phyloP scores from a whole-genome alignment of 2,329 filamentous ascomycete genomes.

The Bimuria novae-zelandiae region DNA sequence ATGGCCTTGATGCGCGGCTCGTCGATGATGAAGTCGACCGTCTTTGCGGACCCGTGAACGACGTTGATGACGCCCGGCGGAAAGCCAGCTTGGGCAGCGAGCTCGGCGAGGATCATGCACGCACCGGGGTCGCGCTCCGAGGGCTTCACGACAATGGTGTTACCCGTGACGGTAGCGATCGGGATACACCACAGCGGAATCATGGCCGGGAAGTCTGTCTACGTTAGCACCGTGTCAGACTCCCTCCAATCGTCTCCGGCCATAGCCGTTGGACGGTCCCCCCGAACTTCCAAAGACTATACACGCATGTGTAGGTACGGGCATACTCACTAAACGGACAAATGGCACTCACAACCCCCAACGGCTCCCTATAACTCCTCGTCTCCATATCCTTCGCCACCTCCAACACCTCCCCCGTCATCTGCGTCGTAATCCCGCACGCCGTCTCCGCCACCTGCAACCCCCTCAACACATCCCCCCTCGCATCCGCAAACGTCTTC shows the following conservation, averaged over 20 bases:
- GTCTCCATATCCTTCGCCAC: slow-evolving; percentile 92
- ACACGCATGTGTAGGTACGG: too few species aligned
- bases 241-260: too few species aligned
- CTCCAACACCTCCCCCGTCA: slow-evolving; percentile 83
- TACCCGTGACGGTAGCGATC: slow-evolving; percentile 81
- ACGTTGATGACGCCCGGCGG: slow-evolving; percentile 82
- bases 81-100: slow-evolving; percentile 79
- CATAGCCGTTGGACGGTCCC: too few species aligned
- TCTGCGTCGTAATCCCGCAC: slow-evolving; percentile 77
- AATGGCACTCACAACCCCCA: slow-evolving; percentile 81
- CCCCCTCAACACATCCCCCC: slow-evolving; percentile 79
- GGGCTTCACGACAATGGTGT: slow-evolving; percentile 83
- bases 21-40: slow-evolving; percentile 85
- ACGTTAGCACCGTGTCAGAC: slow-evolving; percentile 28
- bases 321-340: slow-evolving; percentile 76
- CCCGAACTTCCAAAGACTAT: too few species aligned
- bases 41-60: slow-evolving; percentile 77
- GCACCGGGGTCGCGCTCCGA: slow-evolving; percentile 85
- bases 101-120: slow-evolving; percentile 82
- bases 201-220: slow-evolving; percentile 83
- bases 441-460: slow-evolving; percentile 85
- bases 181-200: slow-evolving; percentile 91
- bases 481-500: slow-evolving; percentile 84
- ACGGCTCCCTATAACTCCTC: slow-evolving; percentile 76
- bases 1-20: slow-evolving; percentile 85